A percentile compares a stretch with the other conserved stretches of the same genome.
Evolutionary conservation across 1,284 basidiomycete species (phyloP).

Genomic region (Cryptococcus neoformans): DNA sequence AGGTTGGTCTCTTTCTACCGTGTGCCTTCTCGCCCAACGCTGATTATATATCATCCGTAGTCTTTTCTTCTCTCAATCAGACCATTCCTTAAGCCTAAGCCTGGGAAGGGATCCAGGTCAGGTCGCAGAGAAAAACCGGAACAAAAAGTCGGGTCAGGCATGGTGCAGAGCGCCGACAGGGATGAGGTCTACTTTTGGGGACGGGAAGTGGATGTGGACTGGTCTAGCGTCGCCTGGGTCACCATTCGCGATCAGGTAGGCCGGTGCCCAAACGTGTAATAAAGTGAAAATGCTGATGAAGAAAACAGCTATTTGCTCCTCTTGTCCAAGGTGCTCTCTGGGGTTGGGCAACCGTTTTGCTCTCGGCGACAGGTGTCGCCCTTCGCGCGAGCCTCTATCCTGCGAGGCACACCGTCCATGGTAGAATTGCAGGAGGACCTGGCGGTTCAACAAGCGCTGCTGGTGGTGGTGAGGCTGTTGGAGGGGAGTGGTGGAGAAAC

Average conservation of each 20-base stretch:
- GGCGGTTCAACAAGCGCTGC: slow-evolving; percentile 22
- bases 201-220: slow-evolving; percentile 38
- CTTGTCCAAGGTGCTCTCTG: slow-evolving; percentile 46
- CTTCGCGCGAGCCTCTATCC: slow-evolving; percentile 34
- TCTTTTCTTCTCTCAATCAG: slow-evolving; percentile 43
- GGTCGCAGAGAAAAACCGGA: slow-evolving; percentile 13
- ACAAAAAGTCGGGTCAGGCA: slow-evolving; percentile 13
- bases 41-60: slow-evolving; percentile 10
- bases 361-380: slow-evolving; percentile 22
- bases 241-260: slow-evolving; percentile 47
- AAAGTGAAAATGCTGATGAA: neutral
- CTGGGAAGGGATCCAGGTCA: slow-evolving; percentile 6
- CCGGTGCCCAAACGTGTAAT: slow-evolving; percentile 8
- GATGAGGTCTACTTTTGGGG: slow-evolving; percentile 44
- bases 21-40: too few species aligned
- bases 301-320: slow-evolving; percentile 29
- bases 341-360: slow-evolving; percentile 37
- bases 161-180: slow-evolving; percentile 27
- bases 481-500: slow-evolving; percentile 31
- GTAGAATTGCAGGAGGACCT: slow-evolving; percentile 28
- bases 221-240: slow-evolving; percentile 38
- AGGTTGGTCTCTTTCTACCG: slow-evolving; percentile 26
- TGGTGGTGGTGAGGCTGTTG: slow-evolving; percentile 35
- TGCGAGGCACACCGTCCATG: slow-evolving; percentile 25
- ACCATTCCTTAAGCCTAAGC: slow-evolving; percentile 30